Evolutionary conservation across 768 basidiomycete genomes (phyloP).

Genomic region (Fistulinella prunicolor): DNA sequence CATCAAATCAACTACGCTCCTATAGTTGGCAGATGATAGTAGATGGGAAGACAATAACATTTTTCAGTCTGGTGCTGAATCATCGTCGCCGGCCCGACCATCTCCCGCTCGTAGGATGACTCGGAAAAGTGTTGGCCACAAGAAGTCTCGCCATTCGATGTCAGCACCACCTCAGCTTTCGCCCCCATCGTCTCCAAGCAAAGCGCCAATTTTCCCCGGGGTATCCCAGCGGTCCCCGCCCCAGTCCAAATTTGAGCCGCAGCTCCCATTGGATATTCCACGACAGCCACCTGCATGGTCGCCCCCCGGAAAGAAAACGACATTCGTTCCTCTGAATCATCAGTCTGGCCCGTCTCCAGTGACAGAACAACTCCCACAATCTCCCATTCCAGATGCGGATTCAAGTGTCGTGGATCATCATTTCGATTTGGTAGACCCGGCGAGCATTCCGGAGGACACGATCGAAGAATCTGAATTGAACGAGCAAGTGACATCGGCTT

Average conservation of each 20-base stretch:
- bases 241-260: constrained; percentile 56
- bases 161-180: constrained; percentile 64
- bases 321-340: constrained; percentile 17
- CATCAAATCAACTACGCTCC: constrained; percentile 3
- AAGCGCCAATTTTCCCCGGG: constrained; percentile 21
- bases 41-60: constrained; percentile 92
- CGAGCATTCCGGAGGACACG: constrained; percentile 21
- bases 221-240: constrained; percentile 42
- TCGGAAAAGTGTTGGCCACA: constrained; percentile 37
- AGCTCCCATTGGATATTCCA: constrained; percentile 39
- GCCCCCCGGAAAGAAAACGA: constrained; percentile 9
- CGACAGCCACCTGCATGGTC: constrained; percentile 29
- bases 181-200: constrained; percentile 42
- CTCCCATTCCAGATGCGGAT: constrained; percentile 3
- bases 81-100: constrained; percentile 72
- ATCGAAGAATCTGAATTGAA: constrained; percentile 13
- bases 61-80: constrained; percentile 87
- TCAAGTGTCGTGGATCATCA: background rate
- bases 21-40: constrained; percentile 56
- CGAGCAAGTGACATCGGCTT: constrained; percentile 33
- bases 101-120: constrained; percentile 50
- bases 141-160: constrained; percentile 64
- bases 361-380: constrained; percentile 9
- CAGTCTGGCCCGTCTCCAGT: constrained; percentile 17
- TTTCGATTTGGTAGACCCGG: constrained; percentile 3